A percentile compares a stretch with the other conserved stretches of the same genome.
These are phyloP conservation scores for Arabidopsis arenosa DNA, from an alignment of 345 rosid species.

Conservation along the genomic window DNA sequence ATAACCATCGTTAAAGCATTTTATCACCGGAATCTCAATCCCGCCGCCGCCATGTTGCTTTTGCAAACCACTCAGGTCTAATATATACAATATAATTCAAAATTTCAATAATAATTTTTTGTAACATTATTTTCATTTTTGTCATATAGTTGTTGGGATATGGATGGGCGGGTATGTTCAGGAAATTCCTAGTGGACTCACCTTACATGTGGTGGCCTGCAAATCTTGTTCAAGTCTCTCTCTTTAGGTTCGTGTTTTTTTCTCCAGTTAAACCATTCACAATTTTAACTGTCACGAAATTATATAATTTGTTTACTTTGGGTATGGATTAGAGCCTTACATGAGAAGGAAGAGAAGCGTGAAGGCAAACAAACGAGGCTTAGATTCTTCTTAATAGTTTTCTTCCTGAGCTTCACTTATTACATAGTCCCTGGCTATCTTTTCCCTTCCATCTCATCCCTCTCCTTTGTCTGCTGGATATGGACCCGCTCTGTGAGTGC, in stretches of 20 bases:
- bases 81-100: not conserved
- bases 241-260: constrained; percentile 44
- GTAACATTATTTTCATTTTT: not conserved
- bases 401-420: constrained; percentile 64
- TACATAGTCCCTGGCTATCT: constrained; percentile 68
- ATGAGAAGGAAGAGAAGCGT: constrained; percentile 61
- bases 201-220: constrained; percentile 74
- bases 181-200: constrained; percentile 56
- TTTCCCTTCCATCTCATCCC: constrained; percentile 62
- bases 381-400: constrained; percentile 66
- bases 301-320: not conserved
- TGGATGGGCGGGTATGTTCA: constrained; percentile 68
- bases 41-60: constrained; percentile 52
- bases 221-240: constrained; percentile 59
- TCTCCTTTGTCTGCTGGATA: constrained; percentile 72
- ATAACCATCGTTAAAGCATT: constrained; percentile 56
- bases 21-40: constrained; percentile 47
- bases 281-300: not conserved
- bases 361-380: constrained; percentile 61
- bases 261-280: fast-evolving
- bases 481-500: constrained; percentile 66
- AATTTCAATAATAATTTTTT: not conserved
- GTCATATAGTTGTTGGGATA: constrained; percentile 56
- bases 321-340: constrained; percentile 56
- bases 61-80: constrained; percentile 72